Conservation (phyloP, 139 green algal genomes). For the Volvox africanus region DNA sequence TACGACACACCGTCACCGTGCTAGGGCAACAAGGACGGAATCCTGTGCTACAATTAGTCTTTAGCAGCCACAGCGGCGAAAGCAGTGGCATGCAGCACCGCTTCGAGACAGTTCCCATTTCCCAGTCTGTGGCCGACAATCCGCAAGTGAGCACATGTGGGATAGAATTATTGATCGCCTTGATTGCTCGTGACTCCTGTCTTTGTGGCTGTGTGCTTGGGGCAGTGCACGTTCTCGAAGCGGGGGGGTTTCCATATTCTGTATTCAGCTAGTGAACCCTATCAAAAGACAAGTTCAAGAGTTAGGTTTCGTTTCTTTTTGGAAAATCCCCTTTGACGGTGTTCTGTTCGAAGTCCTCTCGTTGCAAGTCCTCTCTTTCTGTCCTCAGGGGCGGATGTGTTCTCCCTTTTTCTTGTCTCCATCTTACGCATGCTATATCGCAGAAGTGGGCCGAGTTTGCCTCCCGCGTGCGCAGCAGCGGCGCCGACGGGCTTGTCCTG, state of each 20-base stretch:
- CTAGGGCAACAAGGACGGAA: neutral
- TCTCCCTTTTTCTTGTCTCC: neutral
- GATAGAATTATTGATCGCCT: neutral
- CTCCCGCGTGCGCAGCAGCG: neutral
- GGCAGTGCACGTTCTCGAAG: no score
- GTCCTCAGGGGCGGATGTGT: no score
- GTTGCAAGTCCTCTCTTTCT: no score
- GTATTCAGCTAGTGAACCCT: no score
- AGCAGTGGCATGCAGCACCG: neutral
- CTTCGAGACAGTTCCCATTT: neutral
- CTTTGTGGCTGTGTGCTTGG: no score
- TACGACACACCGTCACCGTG: conserved; percentile 6
- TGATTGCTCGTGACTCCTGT: neutral
- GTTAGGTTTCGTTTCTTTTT: no score
- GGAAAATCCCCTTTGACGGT: no score
- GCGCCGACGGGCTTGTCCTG: conserved; percentile 37
- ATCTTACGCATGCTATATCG: neutral
- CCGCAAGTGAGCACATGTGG: neutral
- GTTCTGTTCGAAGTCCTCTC: no score
- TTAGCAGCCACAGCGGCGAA: neutral
- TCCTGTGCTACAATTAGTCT: conserved; percentile 25
- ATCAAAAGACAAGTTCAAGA: no score
- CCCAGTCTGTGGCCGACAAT: conserved; percentile 7
- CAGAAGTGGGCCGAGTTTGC: conserved; percentile 5
- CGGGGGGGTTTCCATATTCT: no score